Conservation (phyloP, 306 rosid genomes). For the Benincasa hispida region DNA sequence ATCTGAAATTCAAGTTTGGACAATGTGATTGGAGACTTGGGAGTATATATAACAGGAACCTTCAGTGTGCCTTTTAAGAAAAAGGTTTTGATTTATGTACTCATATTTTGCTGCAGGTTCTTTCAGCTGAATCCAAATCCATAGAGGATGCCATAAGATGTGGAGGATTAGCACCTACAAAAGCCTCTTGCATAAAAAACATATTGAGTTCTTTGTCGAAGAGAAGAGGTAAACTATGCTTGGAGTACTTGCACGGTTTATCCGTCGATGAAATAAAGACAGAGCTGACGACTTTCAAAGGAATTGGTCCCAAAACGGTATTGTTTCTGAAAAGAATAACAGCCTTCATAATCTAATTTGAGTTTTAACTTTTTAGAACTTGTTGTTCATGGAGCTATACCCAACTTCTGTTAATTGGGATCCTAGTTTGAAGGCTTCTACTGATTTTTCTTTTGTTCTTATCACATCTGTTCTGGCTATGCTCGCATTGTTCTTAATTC, state of each 20-base stretch:
- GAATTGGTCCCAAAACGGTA: conserved; percentile 92
- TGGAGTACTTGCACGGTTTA: conserved; percentile 64
- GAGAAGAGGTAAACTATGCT: conserved; percentile 59
- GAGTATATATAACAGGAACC: background rate
- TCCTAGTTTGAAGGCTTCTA: background rate
- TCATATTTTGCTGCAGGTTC: conserved; percentile 37
- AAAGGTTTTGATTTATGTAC: conserved; percentile 3
- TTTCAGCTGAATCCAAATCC: conserved; percentile 40
- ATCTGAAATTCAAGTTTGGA: background rate
- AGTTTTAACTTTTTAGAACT: background rate
- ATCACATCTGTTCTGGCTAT: background rate
- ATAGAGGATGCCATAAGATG: conserved; percentile 69
- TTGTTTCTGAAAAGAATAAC: background rate
- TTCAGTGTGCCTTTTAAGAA: background rate
- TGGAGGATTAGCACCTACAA: conserved; percentile 85
- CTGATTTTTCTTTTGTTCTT: too few relatives aligned
- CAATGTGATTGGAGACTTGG: background rate
- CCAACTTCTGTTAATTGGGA: background rate
- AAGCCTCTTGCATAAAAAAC: conserved; percentile 67
- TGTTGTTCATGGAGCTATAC: background rate
- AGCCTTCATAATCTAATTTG: background rate
- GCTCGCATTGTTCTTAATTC: background rate
- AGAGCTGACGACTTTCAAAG: conserved; percentile 70
- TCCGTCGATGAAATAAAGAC: conserved; percentile 54
- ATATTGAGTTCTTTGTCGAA: conserved; percentile 44